phyloP scores from a whole-genome alignment of 345 rosid genomes.

The Zanthoxylum bungeanum region DNA sequence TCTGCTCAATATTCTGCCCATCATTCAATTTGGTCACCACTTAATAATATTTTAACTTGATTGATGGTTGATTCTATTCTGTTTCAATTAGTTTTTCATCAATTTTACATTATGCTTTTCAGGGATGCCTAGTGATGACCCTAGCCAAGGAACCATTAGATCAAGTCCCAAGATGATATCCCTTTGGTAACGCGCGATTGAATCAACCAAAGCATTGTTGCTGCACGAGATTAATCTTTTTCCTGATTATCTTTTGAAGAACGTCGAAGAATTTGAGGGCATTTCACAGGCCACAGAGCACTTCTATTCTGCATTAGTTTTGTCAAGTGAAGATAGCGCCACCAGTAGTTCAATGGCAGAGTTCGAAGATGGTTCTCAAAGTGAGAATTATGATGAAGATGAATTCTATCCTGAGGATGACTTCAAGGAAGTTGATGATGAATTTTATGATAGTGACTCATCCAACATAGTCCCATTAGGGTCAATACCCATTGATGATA shows the following conservation, averaged over 20 bases:
- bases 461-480: slow-evolving; percentile 47
- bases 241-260: slow-evolving; percentile 67
- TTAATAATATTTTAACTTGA: neutral
- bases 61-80: neutral
- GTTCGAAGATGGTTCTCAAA: slow-evolving; percentile 22
- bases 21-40: neutral
- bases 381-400: slow-evolving; percentile 28
- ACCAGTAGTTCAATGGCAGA: slow-evolving; percentile 21
- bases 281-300: slow-evolving; percentile 69
- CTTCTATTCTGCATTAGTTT: slow-evolving; percentile 60
- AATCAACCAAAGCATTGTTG: slow-evolving; percentile 61
- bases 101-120: slow-evolving; percentile 16
- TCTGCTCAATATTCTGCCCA: neutral
- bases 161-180: slow-evolving; percentile 83
- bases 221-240: slow-evolving; percentile 50
- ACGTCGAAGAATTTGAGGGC: slow-evolving; percentile 72
- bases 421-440: slow-evolving; percentile 33
- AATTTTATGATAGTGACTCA: slow-evolving; percentile 26
- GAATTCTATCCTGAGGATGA: slow-evolving; percentile 34
- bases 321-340: slow-evolving; percentile 31
- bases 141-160: slow-evolving; percentile 26
- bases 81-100: neutral
- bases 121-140: slow-evolving; percentile 26
- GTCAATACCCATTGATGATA: slow-evolving; percentile 60
- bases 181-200: slow-evolving; percentile 67